Percentiles rank a stretch among this genome's conserved stretches.
These are phyloP conservation scores for Emiliania huxleyi DNA, from an alignment of 78 protist species.

Conservation along the genomic window DNA sequence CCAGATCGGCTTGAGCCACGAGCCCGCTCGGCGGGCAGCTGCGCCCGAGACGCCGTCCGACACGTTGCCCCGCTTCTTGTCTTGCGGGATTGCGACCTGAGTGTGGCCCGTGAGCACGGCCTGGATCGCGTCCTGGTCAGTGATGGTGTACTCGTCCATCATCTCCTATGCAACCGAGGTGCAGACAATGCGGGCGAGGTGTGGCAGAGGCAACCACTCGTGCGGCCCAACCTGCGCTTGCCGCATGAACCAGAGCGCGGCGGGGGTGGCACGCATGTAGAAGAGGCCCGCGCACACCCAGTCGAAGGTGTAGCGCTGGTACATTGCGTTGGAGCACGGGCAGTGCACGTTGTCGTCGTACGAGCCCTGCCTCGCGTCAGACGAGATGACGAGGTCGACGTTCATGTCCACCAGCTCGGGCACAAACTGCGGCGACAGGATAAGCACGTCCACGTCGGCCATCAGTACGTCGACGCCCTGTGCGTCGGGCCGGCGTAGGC, in stretches of 20 bases:
- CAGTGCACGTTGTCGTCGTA: not conserved
- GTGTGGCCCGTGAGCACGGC: conserved; percentile 22
- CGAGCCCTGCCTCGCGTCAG: not conserved
- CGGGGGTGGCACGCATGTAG: not conserved
- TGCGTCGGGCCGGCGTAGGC: too few relatives aligned
- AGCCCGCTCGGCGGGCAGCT: not conserved
- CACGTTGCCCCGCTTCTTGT: not conserved
- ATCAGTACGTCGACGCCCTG: not conserved
- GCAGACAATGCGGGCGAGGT: too few relatives aligned
- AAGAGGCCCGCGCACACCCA: conserved; percentile 21
- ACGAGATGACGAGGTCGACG: not conserved
- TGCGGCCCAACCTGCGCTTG: too few relatives aligned
- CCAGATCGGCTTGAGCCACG: not conserved
- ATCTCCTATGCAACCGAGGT: too few relatives aligned
- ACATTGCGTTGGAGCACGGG: not conserved
- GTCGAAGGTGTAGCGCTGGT: not conserved
- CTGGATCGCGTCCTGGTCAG: conserved; percentile 9
- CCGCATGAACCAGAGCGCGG: not conserved
- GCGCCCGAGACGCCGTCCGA: not conserved
- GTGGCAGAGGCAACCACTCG: too few relatives aligned
- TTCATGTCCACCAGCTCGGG: not conserved
- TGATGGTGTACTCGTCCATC: not conserved
- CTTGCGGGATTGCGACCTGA: not conserved
- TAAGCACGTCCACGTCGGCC: conserved; percentile 15
- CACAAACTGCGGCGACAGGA: not conserved